Percentiles rank a stretch among this genome's conserved stretches.
These are phyloP conservation scores for Colletotrichum sublineola DNA, from an alignment of 2,329 filamentous ascomycete genomes.

Conservation along the genomic window DNA sequence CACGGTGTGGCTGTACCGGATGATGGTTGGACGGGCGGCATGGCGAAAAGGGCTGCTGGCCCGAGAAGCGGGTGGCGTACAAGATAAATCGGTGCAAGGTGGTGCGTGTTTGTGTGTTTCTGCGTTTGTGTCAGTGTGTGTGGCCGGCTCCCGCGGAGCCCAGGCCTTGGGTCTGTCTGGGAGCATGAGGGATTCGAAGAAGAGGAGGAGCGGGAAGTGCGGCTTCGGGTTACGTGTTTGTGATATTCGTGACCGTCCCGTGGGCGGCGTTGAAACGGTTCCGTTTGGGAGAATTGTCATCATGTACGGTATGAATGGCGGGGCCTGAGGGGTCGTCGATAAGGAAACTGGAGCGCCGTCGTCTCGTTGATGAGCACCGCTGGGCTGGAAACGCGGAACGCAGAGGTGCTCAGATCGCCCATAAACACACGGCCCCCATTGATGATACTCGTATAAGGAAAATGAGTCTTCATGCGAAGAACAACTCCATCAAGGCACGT, in stretches of 20 bases:
- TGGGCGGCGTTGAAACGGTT: conserved; percentile 1
- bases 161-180: neutral
- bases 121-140: neutral
- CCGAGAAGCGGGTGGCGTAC: conserved; percentile 12
- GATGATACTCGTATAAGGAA: neutral
- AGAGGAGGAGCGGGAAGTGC: conserved; percentile 4
- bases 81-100: neutral
- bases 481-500: no score
- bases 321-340: neutral
- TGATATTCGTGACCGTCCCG: conserved; percentile 6
- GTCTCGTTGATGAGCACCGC: no score
- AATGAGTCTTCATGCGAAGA: neutral
- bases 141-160: neutral
- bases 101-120: neutral
- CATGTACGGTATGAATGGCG: neutral
- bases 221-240: conserved; percentile 22
- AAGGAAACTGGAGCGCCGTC: neutral
- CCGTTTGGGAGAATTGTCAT: neutral
- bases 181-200: neutral
- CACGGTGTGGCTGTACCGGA: neutral
- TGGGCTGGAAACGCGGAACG: neutral
- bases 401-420: neutral
- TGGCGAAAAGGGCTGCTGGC: conserved; percentile 15
- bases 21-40: conserved; percentile 9
- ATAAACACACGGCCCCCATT: neutral